Evolutionary conservation across 2,329 filamentous ascomycete genomes (phyloP).

Genomic region (Fusarium sp.): DNA sequence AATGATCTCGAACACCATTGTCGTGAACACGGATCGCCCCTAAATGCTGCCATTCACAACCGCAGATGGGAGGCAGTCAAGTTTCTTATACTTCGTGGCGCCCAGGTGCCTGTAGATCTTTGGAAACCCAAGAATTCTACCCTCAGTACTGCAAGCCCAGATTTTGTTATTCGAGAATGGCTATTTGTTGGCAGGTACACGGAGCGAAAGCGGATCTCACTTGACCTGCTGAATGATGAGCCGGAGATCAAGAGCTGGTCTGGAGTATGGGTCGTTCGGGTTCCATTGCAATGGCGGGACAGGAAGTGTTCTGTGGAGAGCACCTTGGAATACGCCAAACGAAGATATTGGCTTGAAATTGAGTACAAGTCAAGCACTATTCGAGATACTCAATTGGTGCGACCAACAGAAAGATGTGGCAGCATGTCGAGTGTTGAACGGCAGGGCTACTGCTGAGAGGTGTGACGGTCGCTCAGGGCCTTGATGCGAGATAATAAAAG

Average conservation of each 20-base stretch:
- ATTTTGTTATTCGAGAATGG: neutral
- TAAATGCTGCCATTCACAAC: neutral
- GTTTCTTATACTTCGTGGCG: neutral
- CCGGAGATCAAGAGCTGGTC: neutral
- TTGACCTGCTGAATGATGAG: too few relatives aligned
- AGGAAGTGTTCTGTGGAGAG: neutral
- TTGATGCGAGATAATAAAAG: too few relatives aligned
- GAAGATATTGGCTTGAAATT: neutral
- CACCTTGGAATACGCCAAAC: neutral
- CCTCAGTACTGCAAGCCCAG: neutral
- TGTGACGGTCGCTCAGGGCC: too few relatives aligned
- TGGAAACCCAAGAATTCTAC: neutral
- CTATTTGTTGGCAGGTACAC: neutral
- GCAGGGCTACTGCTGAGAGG: too few relatives aligned
- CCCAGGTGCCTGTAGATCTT: accelerated
- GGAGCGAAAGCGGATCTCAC: neutral
- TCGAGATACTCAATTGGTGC: neutral
- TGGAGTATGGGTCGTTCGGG: neutral
- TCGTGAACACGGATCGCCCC: neutral
- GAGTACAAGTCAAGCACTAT: neutral
- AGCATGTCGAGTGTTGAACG: neutral
- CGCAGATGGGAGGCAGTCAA: neutral
- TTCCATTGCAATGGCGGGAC: neutral
- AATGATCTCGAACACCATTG: neutral
- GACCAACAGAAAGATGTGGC: neutral